Percentiles rank a stretch among this genome's conserved stretches.
These are phyloP conservation scores for Leccinum variicolor DNA, from an alignment of 768 basidiomycete genomes.

Conservation along the genomic window DNA sequence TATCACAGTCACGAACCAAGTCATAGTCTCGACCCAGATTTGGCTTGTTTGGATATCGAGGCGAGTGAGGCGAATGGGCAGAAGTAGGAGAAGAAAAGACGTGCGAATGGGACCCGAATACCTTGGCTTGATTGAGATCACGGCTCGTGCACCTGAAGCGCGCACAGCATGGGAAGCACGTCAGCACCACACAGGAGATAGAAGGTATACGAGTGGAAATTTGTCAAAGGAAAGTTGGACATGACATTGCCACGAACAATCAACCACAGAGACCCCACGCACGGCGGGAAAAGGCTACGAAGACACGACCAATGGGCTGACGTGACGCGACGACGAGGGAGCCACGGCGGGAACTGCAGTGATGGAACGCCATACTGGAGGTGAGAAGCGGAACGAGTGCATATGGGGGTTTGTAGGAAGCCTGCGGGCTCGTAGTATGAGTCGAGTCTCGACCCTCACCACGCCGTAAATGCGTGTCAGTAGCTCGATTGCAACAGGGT, in stretches of 20 bases:
- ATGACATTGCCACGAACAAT: constrained; percentile 3
- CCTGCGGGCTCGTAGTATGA: neutral
- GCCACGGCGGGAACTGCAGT: neutral
- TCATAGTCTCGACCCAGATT: constrained; percentile 1
- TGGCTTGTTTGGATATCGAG: constrained; percentile 1
- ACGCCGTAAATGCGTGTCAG: neutral
- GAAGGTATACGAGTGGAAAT: neutral
- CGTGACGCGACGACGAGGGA: neutral
- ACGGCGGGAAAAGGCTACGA: neutral
- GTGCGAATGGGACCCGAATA: constrained; percentile 5
- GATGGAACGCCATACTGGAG: constrained; percentile 13
- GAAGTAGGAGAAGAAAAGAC: neutral
- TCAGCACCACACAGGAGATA: constrained; percentile 8
- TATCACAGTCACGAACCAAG: constrained; percentile 13
- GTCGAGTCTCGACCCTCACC: neutral
- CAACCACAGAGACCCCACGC: neutral
- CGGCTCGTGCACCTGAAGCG: constrained; percentile 1
- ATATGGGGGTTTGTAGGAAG: neutral
- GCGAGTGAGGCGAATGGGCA: neutral
- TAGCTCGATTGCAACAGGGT: constrained; percentile 8
- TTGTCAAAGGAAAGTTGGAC: neutral
- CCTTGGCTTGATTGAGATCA: constrained; percentile 6
- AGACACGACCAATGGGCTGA: constrained; percentile 6
- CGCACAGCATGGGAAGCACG: neutral
- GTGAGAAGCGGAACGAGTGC: constrained; percentile 11